These are phyloP conservation scores for Debaryomyces maramus DNA, from an alignment of 805 yeast genomes.

Conservation along the genomic window DNA sequence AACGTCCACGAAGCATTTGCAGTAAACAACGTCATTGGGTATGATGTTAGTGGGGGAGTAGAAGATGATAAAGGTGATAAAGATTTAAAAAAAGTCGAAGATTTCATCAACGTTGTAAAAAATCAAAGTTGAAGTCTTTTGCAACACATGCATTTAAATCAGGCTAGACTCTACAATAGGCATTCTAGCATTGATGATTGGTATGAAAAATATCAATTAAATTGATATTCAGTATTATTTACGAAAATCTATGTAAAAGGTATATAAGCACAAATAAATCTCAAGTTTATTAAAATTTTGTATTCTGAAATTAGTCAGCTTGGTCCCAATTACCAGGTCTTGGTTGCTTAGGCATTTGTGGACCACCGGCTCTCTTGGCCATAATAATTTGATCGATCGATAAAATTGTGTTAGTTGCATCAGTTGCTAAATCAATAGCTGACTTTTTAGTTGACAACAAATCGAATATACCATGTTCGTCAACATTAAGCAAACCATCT, in stretches of 20 bases:
- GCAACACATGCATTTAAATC: too few species aligned
- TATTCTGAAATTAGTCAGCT: constrained; percentile 57
- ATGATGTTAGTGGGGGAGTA: constrained; percentile 95
- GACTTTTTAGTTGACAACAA: constrained; percentile 76
- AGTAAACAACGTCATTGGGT: constrained; percentile 73
- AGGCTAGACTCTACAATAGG: too few species aligned
- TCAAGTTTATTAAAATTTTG: background rate
- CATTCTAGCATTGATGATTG: too few species aligned
- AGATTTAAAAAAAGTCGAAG: constrained; percentile 60
- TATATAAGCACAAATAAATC: background rate
- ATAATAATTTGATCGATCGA: constrained; percentile 96
- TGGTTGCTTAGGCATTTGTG: constrained; percentile 75
- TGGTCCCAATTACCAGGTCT: constrained; percentile 96
- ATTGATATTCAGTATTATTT: background rate
- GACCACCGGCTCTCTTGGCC: constrained; percentile 99
- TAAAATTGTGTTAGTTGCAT: constrained; percentile 86
- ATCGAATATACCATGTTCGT: constrained; percentile 71
- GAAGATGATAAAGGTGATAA: constrained; percentile 72
- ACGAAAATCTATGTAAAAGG: background rate
- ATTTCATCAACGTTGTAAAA: constrained; percentile 52
- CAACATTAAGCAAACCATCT: constrained; percentile 69
- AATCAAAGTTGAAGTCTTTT: too few species aligned
- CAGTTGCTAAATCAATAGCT: constrained; percentile 92
- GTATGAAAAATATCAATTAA: background rate
- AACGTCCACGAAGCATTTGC: constrained; percentile 59